Evolutionary conservation across 2,329 filamentous ascomycete genomes (phyloP), one percentile per base, ranked within the genome.

Genomic region (Colletotrichum karsti): DNA sequence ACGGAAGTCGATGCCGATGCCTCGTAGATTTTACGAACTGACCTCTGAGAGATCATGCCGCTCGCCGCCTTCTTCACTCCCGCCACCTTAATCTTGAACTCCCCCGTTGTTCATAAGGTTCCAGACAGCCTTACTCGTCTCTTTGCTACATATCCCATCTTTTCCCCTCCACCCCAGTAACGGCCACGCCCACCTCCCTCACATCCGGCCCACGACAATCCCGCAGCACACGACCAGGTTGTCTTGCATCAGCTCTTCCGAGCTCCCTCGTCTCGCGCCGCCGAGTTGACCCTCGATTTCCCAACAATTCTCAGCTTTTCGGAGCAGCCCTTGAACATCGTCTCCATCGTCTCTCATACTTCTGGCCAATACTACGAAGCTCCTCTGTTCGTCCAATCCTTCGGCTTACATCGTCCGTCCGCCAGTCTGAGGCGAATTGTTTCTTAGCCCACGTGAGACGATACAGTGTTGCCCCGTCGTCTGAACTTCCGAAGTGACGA

Each of bases 21-120:
- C 28, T 37, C 28, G 20, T 53, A 67, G 60, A 44, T 44, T 51
- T 53, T n/a, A 60, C 64, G 64, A 67, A 64, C 53, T 48, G 60
- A 41, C 53, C 64, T 67, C 58, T 63, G 22, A 48, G 63, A 56
- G 64, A 64, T 53, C 26, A 67, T 64, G 64, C 60, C 53, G 53
- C 35, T n/a, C 41, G 41, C 53, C 60, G 41, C 18, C 55, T 57
- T 13, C 59, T 53, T 46, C 46, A 53, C 35, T 67, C 60, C 60
- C 44, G 9, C 35, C 64, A 24, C 51, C 64, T 28, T 58, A 54
- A 33, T 51, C 24, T 24, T n/a, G 9, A 39, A 39, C 37, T n/a
- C 44, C 20, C 46, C 26, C 44, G 28, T 48, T 58, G 53, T 56
- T 24, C 50, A 30, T 30, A 15, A 48, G 18, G 33, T 20, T 28